Evolutionary conservation across 2,329 filamentous ascomycete species (phyloP), one percentile per base, ranked within the genome.

Genomic region (Penicillium olsonii): DNA sequence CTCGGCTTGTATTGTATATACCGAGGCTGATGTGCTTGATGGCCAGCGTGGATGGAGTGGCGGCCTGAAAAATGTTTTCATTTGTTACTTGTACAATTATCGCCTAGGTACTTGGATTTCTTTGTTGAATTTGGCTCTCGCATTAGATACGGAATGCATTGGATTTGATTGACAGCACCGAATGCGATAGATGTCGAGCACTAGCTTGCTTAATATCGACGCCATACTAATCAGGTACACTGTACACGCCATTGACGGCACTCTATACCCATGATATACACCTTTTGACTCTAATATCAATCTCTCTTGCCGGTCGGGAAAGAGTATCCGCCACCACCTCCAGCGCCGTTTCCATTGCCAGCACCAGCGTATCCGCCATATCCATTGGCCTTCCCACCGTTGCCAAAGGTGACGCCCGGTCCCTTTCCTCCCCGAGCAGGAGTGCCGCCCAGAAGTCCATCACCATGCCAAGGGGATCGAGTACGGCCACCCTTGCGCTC

Each of bases 301-400:
- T 76, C 73, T 47, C 64, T 72, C 57, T 75, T 75, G 20, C 72
- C 73, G 26, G 52, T 63, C n/a, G 60, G 48, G 53, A 71, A 71
- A 4, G 69, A 68, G 61, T 70, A 67, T 24, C 68, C 70, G 61
- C 53, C 50, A 18, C 57, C 56, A 42, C 22, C 18, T 4, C 45
- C 39, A 18, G 54, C 53, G 2, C 55, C 54, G 17, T 53, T 41
- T 17, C 55, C 62, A 42, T 45, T 55, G 48, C 67, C 64, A 65
- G 62, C 57, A 15, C 63, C 64, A 56, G 78, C 72, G 60, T 83
- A 82, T 42, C 77, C 78, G 37, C 81, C 81, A 68, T 84, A 82
- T 45, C 78, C 74, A 72, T 76, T 82, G 55, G 79, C 61, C 52
- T 78, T 66, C 35, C 77, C 68, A 73, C 80, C 56, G 78, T 77